A percentile compares a stretch with the other conserved stretches of the same genome.
These are phyloP conservation scores for Bidens hawaiensis DNA, from an alignment of 140 eudicot species.

Conservation along the genomic window DNA sequence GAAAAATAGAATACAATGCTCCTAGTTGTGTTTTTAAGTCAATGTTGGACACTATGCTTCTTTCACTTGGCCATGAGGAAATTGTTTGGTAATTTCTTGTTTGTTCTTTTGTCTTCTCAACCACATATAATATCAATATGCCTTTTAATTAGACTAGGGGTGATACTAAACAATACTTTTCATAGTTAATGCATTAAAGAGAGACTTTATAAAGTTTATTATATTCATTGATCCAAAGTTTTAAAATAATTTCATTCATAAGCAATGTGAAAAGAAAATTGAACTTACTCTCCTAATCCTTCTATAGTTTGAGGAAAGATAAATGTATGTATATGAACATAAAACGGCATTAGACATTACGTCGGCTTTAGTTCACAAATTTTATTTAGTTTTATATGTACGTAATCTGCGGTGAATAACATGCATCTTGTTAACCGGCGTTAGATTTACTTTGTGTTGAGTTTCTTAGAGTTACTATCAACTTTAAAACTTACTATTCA, in stretches of 20 bases:
- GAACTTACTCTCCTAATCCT: background rate
- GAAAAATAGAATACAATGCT: constrained; percentile 17
- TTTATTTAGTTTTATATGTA: too few relatives aligned
- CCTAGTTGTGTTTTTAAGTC: constrained; percentile 23
- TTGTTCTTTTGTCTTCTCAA: constrained; percentile 13
- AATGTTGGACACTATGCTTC: constrained; percentile 22
- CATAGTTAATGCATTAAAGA: background rate
- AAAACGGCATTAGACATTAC: background rate
- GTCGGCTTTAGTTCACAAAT: background rate
- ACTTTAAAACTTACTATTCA: too few relatives aligned
- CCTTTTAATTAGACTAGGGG: constrained; percentile 16
- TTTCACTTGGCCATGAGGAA: constrained; percentile 21
- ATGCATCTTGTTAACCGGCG: background rate
- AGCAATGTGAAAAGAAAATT: background rate
- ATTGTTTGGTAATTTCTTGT: constrained; percentile 31
- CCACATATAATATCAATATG: constrained; percentile 17
- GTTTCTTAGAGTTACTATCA: too few relatives aligned
- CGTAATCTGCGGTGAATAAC: background rate
- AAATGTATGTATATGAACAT: background rate
- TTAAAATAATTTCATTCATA: too few relatives aligned
- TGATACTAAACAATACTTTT: background rate
- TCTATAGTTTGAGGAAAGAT: too few relatives aligned
- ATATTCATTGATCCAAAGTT: background rate
- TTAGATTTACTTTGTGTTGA: background rate
- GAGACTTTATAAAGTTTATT: background rate